Evolutionary conservation across 2,329 filamentous ascomycete species (phyloP), one percentile per base, ranked within the genome.

Genomic region (Paraconiothyrium brasiliense): DNA sequence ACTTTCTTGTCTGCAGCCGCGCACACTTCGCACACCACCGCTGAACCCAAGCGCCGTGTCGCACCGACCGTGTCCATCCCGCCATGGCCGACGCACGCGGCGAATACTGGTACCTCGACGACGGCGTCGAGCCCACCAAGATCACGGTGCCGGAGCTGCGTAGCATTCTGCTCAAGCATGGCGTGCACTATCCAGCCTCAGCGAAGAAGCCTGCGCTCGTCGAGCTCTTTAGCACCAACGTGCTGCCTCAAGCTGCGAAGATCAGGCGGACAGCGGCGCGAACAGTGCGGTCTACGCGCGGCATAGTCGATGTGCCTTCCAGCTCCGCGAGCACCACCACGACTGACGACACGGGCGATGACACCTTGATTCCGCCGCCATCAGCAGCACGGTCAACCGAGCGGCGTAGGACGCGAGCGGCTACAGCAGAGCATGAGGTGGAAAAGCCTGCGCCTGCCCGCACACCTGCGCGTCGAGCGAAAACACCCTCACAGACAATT

Each of bases 181-280:
- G 93, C 76, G 84, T 98, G 72, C 82, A 88, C 41, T 98, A 97
- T 76, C 90, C 94, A 5, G 90, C 92, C 0, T 94, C 90, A 4
- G 93, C 95, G 13, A 99, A 98, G 82, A 99, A 99, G 82, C 83
- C 88, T 0, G 90, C 97, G 74, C 88, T 99, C 24, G 85, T 99
- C 62, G 89, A 91, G 8, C 88, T 98, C 50, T 93, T 99, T 79
- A 89, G 90, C 74, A 84, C 91, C 35, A 84, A 95, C 65, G 86
- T 99, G 32, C 81, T 92, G 4, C 91, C 94, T 0, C 90, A 94
- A 71, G 90, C 92, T 1, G 87, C 87, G 67, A 92, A 90, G 78
- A 86, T 98, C 27, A 84, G 97, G 35, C 86, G 87, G 13, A 89
- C 90, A 56, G 89, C 91, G 70, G 89, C 91, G 46, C 87, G 89